Conservation (phyloP, 2,329 filamentous ascomycete genomes). For the Pseudocercospora pini-densiflorae region DNA sequence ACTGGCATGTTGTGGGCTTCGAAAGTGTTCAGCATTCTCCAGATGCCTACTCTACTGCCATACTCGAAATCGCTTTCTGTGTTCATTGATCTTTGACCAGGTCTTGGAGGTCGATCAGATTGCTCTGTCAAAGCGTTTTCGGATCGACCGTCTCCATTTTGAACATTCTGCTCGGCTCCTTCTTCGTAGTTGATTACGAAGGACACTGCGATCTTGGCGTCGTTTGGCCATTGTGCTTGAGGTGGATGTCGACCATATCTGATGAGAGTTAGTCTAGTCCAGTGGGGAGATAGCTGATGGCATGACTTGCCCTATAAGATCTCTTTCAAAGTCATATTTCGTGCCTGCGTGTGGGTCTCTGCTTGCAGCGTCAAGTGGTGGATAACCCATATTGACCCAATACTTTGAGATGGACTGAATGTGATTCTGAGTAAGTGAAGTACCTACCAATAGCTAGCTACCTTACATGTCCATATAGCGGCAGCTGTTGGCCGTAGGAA, state of each 20-base stretch:
- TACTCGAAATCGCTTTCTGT: slow-evolving; percentile 57
- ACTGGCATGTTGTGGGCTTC: slow-evolving; percentile 52
- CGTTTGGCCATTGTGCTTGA: slow-evolving; percentile 45
- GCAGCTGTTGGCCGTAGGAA: slow-evolving; percentile 8
- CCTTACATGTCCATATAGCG: background rate
- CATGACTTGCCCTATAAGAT: slow-evolving; percentile 13
- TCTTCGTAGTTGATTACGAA: slow-evolving; percentile 54
- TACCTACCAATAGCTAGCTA: background rate
- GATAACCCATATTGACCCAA: background rate
- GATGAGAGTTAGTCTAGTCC: background rate
- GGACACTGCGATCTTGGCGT: slow-evolving; percentile 49
- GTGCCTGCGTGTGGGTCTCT: slow-evolving; percentile 20
- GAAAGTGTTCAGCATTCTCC: slow-evolving; percentile 55
- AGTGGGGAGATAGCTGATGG: no score
- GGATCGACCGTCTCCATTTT: slow-evolving; percentile 44
- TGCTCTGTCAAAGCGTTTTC: slow-evolving; percentile 48
- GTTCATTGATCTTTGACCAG: slow-evolving; percentile 48
- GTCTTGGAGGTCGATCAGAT: slow-evolving; percentile 14
- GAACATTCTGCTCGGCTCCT: slow-evolving; percentile 43
- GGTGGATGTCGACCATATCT: slow-evolving; percentile 29
- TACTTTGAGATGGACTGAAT: background rate
- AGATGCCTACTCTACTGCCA: slow-evolving; percentile 53
- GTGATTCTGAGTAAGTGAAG: background rate
- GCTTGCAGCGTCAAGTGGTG: slow-evolving; percentile 22
- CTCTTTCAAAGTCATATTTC: slow-evolving; percentile 34